Conservation (phyloP, 805 yeast genomes). For the Starmerella apis region DNA sequence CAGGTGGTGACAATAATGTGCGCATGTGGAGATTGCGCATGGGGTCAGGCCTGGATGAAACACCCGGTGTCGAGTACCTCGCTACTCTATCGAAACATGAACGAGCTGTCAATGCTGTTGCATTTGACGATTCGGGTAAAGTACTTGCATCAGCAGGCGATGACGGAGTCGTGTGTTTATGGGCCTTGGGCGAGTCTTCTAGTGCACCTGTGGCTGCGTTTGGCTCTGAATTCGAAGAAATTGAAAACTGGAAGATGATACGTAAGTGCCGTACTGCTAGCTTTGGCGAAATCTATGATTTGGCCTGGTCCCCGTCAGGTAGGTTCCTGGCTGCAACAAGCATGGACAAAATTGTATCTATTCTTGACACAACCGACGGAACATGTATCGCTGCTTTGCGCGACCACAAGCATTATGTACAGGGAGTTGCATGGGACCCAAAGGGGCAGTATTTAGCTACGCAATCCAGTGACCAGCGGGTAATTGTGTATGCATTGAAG, state of each 20-base stretch:
- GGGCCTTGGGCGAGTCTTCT: constrained; percentile 42
- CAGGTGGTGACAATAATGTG: constrained; percentile 91
- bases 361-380: constrained; percentile 52
- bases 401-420: constrained; percentile 82
- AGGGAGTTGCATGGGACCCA: constrained; percentile 97
- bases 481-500: constrained; percentile 51
- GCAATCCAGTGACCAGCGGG: constrained; percentile 80
- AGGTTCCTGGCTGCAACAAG: constrained; percentile 73
- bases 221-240: constrained; percentile 43
- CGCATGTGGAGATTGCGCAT: constrained; percentile 37
- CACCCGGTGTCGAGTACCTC: constrained; percentile 50
- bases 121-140: constrained; percentile 65
- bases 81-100: constrained; percentile 79
- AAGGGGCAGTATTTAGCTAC: constrained; percentile 63
- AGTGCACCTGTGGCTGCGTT: constrained; percentile 32
- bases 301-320: constrained; percentile 86
- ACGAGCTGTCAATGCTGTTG: constrained; percentile 85
- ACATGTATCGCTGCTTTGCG: constrained; percentile 47
- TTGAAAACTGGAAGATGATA: constrained; percentile 62
- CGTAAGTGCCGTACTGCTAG: constrained; percentile 39
- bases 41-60: constrained; percentile 20
- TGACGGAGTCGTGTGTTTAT: constrained; percentile 77
- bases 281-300: constrained; percentile 73
- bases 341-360: constrained; percentile 74
- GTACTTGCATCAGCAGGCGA: constrained; percentile 85